A percentile compares a stretch with the other conserved stretches of the same genome.
Conservation (phyloP, 345 rosid genomes). For the Syzygium aromaticum region DNA sequence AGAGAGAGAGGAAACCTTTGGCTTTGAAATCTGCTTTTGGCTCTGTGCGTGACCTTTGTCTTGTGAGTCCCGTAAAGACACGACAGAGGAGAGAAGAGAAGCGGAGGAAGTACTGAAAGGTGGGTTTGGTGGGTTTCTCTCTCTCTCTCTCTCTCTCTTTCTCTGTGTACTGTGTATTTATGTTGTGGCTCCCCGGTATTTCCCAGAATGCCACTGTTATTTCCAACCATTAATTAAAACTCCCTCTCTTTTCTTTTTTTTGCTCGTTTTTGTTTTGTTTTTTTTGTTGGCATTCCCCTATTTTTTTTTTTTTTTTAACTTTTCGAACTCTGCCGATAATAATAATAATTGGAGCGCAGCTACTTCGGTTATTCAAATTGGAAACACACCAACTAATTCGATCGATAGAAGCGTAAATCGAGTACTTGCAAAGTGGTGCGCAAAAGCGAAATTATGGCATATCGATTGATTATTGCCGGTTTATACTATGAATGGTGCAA, state of each 20-base stretch:
- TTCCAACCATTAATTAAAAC: neutral
- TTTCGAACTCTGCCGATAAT: neutral
- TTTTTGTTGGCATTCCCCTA: neutral
- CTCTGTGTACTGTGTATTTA: neutral
- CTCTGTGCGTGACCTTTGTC: neutral
- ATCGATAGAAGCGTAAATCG: neutral
- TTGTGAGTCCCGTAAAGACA: neutral
- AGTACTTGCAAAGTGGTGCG: rapidly evolving
- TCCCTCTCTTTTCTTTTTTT: neutral
- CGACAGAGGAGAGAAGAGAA: neutral
- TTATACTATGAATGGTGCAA: too few relatives aligned
- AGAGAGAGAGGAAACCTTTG: neutral
- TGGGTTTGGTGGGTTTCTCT: neutral
- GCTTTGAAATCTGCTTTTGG: neutral
- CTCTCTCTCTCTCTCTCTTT: neutral
- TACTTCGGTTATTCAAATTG: neutral
- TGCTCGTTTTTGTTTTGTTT: neutral
- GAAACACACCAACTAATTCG: neutral
- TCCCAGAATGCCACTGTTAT: neutral
- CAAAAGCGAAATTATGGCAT: rapidly evolving
- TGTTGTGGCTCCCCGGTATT: neutral
- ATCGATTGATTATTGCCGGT: rapidly evolving
- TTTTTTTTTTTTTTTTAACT: neutral
- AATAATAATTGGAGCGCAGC: neutral
- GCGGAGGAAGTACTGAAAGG: neutral